phyloP scores from a whole-genome alignment of 2,329 filamentous ascomycete genomes.

The Fusarium newnesense region DNA sequence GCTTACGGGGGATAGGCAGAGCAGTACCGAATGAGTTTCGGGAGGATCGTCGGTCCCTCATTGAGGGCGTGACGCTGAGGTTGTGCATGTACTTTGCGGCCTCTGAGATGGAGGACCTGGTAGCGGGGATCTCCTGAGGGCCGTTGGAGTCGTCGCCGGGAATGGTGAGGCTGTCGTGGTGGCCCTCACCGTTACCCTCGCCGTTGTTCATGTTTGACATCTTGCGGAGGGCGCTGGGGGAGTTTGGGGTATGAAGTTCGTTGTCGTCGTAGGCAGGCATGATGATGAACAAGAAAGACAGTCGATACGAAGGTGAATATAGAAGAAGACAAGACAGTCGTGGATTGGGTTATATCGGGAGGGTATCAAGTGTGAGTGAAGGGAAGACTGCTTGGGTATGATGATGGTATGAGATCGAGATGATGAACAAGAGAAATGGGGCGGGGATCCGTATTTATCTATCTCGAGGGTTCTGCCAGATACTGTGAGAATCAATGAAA shows the following conservation, averaged over 20 bases:
- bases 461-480: background rate
- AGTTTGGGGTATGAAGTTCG: slow-evolving; percentile 53
- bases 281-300: slow-evolving; percentile 49
- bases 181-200: slow-evolving; percentile 27
- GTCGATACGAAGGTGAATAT: background rate
- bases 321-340: slow-evolving; percentile 16
- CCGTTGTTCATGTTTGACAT: slow-evolving; percentile 21
- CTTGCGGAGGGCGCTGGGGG: slow-evolving; percentile 35
- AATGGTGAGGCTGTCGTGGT: slow-evolving; percentile 41
- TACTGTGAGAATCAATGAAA: slow-evolving; percentile 15
- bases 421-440: slow-evolving; percentile 17
- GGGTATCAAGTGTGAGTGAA: slow-evolving; percentile 36
- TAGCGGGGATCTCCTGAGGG: slow-evolving; percentile 76
- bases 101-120: slow-evolving; percentile 75
- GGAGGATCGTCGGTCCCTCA: slow-evolving; percentile 73
- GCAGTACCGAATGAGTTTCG: slow-evolving; percentile 81
- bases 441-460: slow-evolving; percentile 38
- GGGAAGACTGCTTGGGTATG: slow-evolving; percentile 22
- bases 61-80: slow-evolving; percentile 73
- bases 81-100: slow-evolving; percentile 77
- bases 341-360: background rate
- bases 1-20: slow-evolving; percentile 77
- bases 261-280: slow-evolving; percentile 71
- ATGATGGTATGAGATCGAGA: slow-evolving; percentile 17
- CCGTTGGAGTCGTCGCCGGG: slow-evolving; percentile 57